Evolutionary conservation across 1,284 basidiomycete genomes (phyloP).

Genomic region (Rhodofomes roseus): DNA sequence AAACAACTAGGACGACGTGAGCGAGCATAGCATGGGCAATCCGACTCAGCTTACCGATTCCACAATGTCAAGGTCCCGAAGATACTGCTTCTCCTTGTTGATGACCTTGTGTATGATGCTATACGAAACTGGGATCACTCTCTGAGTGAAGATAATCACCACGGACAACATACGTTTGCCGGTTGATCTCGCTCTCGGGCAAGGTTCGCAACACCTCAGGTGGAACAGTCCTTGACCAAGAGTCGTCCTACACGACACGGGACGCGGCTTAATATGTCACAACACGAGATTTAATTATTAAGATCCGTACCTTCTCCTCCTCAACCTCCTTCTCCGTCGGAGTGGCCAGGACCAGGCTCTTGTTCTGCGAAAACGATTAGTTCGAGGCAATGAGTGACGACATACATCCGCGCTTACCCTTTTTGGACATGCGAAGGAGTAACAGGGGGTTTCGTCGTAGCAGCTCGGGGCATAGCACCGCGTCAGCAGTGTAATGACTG

Average conservation of each 20-base stretch:
- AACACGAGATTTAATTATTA: background rate
- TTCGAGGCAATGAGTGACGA: background rate
- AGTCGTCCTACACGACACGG: conserved; percentile 39
- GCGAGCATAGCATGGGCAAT: background rate
- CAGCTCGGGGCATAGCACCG: conserved; percentile 86
- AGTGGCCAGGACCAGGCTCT: conserved; percentile 20
- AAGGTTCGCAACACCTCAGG: conserved; percentile 63
- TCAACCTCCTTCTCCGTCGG: conserved; percentile 22
- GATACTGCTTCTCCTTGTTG: conserved; percentile 86
- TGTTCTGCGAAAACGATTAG: conserved; percentile 16
- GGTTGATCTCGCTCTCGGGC: conserved; percentile 74
- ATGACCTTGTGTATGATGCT: conserved; percentile 94
- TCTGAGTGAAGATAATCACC: background rate
- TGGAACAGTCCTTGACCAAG: conserved; percentile 74
- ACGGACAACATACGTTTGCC: conserved; percentile 63
- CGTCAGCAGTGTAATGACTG: conserved; percentile 76
- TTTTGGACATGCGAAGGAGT: conserved; percentile 70
- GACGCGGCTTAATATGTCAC: background rate
- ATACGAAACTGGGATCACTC: background rate
- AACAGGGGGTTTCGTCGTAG: conserved; percentile 64
- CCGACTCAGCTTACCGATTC: conserved; percentile 50
- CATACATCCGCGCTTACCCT: conserved; percentile 37
- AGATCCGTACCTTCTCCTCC: conserved; percentile 26
- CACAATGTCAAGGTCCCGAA: conserved; percentile 84
- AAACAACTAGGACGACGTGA: conserved; percentile 50